A percentile compares a stretch with the other conserved stretches of the same genome.
These are phyloP conservation scores for Lyophyllum decastes DNA, from an alignment of 768 basidiomycete genomes.

Conservation along the genomic window DNA sequence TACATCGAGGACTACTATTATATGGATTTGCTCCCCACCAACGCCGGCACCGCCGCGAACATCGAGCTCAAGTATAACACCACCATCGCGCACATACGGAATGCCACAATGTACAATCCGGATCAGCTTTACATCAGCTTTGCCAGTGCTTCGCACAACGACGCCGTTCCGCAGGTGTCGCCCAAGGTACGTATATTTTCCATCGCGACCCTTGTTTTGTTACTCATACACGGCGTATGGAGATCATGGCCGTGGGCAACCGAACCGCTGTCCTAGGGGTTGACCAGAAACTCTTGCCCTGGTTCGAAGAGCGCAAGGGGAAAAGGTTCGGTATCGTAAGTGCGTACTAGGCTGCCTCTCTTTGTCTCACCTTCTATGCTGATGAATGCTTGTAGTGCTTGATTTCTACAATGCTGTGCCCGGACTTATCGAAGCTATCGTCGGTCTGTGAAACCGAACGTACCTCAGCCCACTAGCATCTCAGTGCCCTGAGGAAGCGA, in stretches of 20 bases:
- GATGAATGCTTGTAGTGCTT: conserved; percentile 35
- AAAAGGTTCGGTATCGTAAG: conserved; percentile 48
- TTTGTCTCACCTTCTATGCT: not conserved
- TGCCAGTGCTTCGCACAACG: conserved; percentile 42
- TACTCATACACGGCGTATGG: not conserved
- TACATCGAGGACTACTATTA: conserved; percentile 53
- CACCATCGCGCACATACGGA: conserved; percentile 39
- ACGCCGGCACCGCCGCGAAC: conserved; percentile 36
- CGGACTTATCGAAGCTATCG: conserved; percentile 46
- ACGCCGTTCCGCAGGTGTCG: conserved; percentile 33
- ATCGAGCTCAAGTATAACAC: conserved; percentile 45
- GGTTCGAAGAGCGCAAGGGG: conserved; percentile 41
- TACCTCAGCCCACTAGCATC: not conserved
- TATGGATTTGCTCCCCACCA: conserved; percentile 29
- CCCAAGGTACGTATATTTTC: conserved; percentile 30
- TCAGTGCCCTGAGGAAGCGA: too few species aligned
- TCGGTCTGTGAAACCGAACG: conserved; percentile 29
- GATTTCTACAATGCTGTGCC: conserved; percentile 50
- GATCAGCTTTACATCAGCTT: conserved; percentile 52
- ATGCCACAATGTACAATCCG: conserved; percentile 36
- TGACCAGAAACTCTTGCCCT: conserved; percentile 45
- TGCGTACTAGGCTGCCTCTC: conserved; percentile 25
- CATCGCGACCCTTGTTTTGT: not conserved
- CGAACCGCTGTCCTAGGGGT: conserved; percentile 39
- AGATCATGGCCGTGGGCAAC: conserved; percentile 48